These are phyloP conservation scores for Pisolithus sp. DNA, from an alignment of 768 basidiomycete species.

Conservation along the genomic window DNA sequence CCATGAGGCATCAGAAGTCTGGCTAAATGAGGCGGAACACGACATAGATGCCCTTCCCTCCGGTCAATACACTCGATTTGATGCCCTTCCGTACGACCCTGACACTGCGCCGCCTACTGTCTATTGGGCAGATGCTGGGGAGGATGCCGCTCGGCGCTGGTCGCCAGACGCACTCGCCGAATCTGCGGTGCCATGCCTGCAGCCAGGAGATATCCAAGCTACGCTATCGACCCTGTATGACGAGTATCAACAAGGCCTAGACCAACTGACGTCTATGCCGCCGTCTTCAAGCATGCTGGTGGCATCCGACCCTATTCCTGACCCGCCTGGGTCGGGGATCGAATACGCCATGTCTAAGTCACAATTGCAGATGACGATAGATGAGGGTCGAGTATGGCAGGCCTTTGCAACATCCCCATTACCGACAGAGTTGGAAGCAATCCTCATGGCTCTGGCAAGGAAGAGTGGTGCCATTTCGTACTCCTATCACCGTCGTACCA, in stretches of 20 bases:
- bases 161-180: background rate
- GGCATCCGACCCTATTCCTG: conserved; percentile 7
- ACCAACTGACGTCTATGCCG: conserved; percentile 38
- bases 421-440: conserved; percentile 16
- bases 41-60: background rate
- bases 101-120: conserved; percentile 15
- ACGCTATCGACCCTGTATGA: conserved; percentile 43
- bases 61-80: background rate
- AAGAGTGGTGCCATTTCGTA: conserved; percentile 53
- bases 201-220: conserved; percentile 28
- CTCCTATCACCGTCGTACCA: conserved; percentile 59
- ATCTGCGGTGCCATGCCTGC: background rate
- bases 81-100: conserved; percentile 12
- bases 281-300: conserved; percentile 19
- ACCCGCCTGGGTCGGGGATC: conserved; percentile 30
- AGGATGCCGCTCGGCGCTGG: conserved; percentile 3
- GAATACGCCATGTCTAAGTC: conserved; percentile 54
- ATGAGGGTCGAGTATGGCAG: conserved; percentile 60
- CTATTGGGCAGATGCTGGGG: conserved; percentile 20
- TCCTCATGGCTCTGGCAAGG: conserved; percentile 32
- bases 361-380: conserved; percentile 51
- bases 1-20: background rate
- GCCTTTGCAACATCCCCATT: conserved; percentile 23
- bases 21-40: background rate
- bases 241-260: conserved; percentile 42